Evolutionary conservation across 2,329 filamentous ascomycete species (phyloP), one percentile per base, ranked within the genome.

Genomic region (Fusarium irregulare): DNA sequence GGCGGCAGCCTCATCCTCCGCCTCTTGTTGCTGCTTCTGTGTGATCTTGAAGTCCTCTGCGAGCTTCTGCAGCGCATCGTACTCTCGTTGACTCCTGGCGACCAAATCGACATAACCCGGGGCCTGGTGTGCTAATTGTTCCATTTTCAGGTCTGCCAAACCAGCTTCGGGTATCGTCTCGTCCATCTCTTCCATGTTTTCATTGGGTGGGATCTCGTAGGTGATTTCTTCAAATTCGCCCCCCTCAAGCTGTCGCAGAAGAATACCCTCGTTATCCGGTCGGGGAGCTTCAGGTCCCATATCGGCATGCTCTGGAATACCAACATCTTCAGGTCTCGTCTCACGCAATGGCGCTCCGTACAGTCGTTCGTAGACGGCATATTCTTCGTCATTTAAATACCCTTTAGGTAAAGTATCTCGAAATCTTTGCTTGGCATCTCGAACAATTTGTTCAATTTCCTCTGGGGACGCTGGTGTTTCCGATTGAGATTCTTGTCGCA

Each of bases 271-370:
- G 80, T 81, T 54, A 11, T 68, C 66, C 9, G 72, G 60, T 16
- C 68, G 71, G 21, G 70, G 32, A 9, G 59, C 9, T 20, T 67
- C 65, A 4, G 70, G 45, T 4, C 72, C 76, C 78, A 82, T 80
- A 44, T 82, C 79, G 27, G 77, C 80, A 72, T 76, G 79, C 51
- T 61, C 81, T 65, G 83, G 80, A 64, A 82, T 85, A 27, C 80
- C 88, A 6, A 89, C 84, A 78, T 91, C 88, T 60, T 90, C 89
- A 3, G 87, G 84, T 10, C 76, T 79, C 3, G 88, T 91, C 55
- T 87, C 85, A 44, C 89, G 85, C 66, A 92, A 77, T 3, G 94
- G 93, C 34, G 90, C 84, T 2, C 94, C 95, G 78, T 96, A 98
- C 18, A 97, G 81, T 68, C 93, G 86, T 76, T 92, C 89, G 79